These are phyloP conservation scores for Sanguinoderma infundibulare DNA, from an alignment of 1,284 basidiomycete species.

Conservation along the genomic window DNA sequence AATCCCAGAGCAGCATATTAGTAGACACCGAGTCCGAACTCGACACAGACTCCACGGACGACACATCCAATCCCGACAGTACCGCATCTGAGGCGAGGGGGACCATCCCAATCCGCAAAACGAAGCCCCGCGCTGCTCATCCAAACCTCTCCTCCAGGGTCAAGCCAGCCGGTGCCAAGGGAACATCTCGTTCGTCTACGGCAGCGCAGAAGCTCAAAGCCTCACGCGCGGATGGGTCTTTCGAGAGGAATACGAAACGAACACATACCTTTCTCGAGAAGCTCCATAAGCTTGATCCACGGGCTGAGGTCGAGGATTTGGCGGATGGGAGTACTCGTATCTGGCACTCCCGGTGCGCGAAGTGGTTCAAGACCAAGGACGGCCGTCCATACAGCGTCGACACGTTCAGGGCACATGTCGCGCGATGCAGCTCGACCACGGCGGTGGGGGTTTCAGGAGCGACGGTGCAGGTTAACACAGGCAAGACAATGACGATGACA, in stretches of 20 bases:
- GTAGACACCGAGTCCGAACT: no score
- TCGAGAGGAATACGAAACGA: background rate
- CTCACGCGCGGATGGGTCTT: background rate
- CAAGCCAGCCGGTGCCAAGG: background rate
- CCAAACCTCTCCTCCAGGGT: background rate
- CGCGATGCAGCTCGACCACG: no score
- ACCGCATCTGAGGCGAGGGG: no score
- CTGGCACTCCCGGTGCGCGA: background rate
- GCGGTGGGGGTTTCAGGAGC: no score
- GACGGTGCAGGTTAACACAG: no score
- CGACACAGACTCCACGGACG: no score
- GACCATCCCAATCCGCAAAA: background rate
- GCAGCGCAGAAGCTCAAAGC: background rate
- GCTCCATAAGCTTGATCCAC: background rate
- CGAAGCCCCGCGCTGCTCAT: background rate
- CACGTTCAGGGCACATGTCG: background rate
- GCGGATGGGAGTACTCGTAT: background rate
- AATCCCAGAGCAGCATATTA: no score
- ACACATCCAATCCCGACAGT: no score
- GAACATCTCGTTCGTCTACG: background rate
- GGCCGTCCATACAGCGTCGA: background rate
- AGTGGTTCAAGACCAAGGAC: background rate
- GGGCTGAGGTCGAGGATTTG: background rate
- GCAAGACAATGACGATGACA: no score
- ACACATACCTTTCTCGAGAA: background rate